Percentiles rank a stretch among this genome's conserved stretches.
phyloP scores from a whole-genome alignment of 805 yeast genomes.

The Kuraishia ogatae region DNA sequence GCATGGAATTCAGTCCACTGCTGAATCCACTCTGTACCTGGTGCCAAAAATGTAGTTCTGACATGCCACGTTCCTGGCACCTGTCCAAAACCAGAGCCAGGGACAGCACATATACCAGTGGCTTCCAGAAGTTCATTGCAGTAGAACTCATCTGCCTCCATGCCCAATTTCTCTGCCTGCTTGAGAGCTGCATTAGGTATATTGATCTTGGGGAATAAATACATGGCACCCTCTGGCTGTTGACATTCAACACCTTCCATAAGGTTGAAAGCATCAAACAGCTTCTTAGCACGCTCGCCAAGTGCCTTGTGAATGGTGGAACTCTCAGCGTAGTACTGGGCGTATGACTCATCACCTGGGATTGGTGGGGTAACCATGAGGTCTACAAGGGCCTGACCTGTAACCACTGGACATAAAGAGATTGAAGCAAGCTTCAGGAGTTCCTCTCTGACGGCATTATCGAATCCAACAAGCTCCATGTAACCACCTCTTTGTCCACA shows the following conservation, averaged over 20 bases:
- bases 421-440: constrained; percentile 84
- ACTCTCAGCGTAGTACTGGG: constrained; percentile 56
- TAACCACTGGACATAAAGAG: constrained; percentile 86
- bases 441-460: constrained; percentile 56
- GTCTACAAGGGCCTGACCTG: constrained; percentile 91
- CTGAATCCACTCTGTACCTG: constrained; percentile 84
- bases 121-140: constrained; percentile 73
- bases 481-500: constrained; percentile 99
- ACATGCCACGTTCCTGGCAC: constrained; percentile 82
- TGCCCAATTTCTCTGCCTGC: constrained; percentile 46
- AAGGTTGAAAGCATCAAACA: constrained; percentile 61
- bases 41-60: constrained; percentile 95
- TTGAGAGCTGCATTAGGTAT: constrained; percentile 56
- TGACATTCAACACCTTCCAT: constrained; percentile 84
- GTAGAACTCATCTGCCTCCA: constrained; percentile 80
- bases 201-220: constrained; percentile 75
- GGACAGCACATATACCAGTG: constrained; percentile 96
- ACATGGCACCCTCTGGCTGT: constrained; percentile 96
- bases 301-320: constrained; percentile 53
- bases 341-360: constrained; percentile 68
- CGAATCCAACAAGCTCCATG: constrained; percentile 86
- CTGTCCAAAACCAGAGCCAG: constrained; percentile 97
- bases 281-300: constrained; percentile 47
- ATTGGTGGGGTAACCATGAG: constrained; percentile 90
- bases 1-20: constrained; percentile 75